Evolutionary conservation across 305 asterid species (phyloP).

Genomic region (Lippia alba): DNA sequence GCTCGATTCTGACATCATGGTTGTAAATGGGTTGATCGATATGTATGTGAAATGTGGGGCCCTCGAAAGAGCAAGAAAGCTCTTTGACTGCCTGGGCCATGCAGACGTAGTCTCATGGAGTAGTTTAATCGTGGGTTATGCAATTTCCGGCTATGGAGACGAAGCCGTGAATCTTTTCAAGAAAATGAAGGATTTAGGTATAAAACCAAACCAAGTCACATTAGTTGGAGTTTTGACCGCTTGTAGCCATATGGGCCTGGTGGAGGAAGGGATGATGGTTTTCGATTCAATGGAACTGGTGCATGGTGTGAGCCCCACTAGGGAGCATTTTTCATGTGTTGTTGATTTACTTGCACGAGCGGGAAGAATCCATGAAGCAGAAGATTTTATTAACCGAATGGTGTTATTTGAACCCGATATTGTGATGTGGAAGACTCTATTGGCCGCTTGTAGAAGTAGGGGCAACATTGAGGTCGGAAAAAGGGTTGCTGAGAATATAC

Average conservation of each 20-base stretch:
- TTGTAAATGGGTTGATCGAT: conserved; percentile 65
- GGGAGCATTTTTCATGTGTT: conserved; percentile 69
- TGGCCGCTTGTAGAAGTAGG: conserved; percentile 62
- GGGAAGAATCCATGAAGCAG: conserved; percentile 70
- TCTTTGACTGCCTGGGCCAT: conserved; percentile 52
- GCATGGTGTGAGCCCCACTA: conserved; percentile 61
- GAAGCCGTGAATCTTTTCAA: conserved; percentile 61
- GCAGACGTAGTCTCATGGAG: conserved; percentile 72
- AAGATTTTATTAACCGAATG: conserved; percentile 53
- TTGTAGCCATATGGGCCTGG: conserved; percentile 76
- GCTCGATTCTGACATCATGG: conserved; percentile 45
- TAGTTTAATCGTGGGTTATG: conserved; percentile 71
- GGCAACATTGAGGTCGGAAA: conserved; percentile 59
- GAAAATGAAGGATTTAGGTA: conserved; percentile 56
- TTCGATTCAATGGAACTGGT: conserved; percentile 61
- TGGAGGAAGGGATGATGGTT: conserved; percentile 68
- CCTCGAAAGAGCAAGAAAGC: conserved; percentile 50
- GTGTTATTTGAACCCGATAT: conserved; percentile 52
- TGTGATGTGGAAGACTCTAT: conserved; percentile 69
- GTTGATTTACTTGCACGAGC: conserved; percentile 75
- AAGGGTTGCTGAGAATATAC: conserved; percentile 60
- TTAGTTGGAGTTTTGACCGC: conserved; percentile 78
- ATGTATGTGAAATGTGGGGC: conserved; percentile 79
- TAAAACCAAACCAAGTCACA: conserved; percentile 73
- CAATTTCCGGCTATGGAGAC: conserved; percentile 66